Base-by-base conservation (phyloP, 345 rosid genomes). In the Hibiscus mutabilis region DNA sequence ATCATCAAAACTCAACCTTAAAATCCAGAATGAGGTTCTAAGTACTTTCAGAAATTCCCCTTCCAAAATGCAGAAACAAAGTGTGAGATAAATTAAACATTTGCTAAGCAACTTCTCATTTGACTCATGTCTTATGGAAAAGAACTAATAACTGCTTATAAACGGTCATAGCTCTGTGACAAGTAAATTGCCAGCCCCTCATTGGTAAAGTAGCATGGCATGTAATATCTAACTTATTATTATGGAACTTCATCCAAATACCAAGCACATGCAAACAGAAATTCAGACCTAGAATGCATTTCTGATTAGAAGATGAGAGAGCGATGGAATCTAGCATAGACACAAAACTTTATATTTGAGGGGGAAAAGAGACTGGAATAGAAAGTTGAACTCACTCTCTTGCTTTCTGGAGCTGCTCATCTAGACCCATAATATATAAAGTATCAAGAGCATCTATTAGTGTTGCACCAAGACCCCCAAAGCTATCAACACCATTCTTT, bases 381-480 rank as follows among this genome's bases (percentile, higher is more conserved):
- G n/a, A 12, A 42, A 72, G 56, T 22, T 57, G 55, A 68, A 85
- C 99, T 89, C 75, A 95, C 99, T 87, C 97, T 87, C 86, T 87
- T 67, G 98, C 98, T 82, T 83, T 89, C 67, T 82, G 92, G 78
- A 95, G 90, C 68, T 92, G 86, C 73, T 92, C 98, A 37, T 86
- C 72, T 55, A 95, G 84, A 79, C 97, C 99, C 98, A 95, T 95
- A 72, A 92, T 95, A 70, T 81, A 90, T 75, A 95, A 83, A 22
- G 98, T 90, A 81, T 90, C 99, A 55, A 95, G 93, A 73, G 90
- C 71, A 78, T 90, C 95, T 73, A 95, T 57, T 58, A 95, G 81
- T 58, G 99, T 90, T 79, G 97, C 99, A 76, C 99, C 99, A 61
- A 96, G 97, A 46, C 98, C 97, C 76, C 99, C 99, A 78, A 96